Conservation (phyloP, 2,329 filamentous ascomycete species). For the Torrubiellomyces zombiae region DNA sequence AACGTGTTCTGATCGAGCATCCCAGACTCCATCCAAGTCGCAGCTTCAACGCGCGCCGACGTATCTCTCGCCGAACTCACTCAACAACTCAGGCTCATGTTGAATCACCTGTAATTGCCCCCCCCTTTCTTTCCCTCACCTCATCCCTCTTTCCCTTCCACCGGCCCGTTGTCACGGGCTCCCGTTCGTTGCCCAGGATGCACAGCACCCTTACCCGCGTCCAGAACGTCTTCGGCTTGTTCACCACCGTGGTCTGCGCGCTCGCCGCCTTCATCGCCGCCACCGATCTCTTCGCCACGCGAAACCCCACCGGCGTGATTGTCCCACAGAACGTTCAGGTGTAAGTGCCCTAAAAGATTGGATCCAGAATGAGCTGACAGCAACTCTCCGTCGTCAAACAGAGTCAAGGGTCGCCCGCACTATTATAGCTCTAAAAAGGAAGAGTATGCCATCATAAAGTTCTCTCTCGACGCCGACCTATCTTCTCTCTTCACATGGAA, state of each 20-base stretch:
- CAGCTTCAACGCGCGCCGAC: constrained; percentile 7
- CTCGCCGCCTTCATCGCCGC: constrained; percentile 66
- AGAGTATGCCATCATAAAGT: constrained; percentile 89
- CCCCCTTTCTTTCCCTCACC: not conserved
- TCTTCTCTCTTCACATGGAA: constrained; percentile 96
- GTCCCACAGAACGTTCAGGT: constrained; percentile 67
- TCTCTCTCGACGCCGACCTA: constrained; percentile 84
- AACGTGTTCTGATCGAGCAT: no score
- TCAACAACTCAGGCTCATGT: constrained; percentile 1
- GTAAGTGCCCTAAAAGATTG: constrained; percentile 45
- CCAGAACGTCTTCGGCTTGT: constrained; percentile 94
- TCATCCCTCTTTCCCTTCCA: constrained; percentile 2
- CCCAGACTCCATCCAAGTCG: not conserved
- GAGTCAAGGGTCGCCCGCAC: constrained; percentile 79
- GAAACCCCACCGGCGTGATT: constrained; percentile 46
- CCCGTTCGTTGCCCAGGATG: constrained; percentile 40
- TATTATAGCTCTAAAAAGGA: constrained; percentile 89
- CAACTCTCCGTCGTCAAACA: constrained; percentile 16
- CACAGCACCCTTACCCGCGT: constrained; percentile 70
- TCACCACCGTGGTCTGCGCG: constrained; percentile 80
- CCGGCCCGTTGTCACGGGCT: constrained; percentile 5
- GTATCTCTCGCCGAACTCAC: not conserved
- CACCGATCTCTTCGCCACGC: constrained; percentile 56
- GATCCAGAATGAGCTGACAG: no score
- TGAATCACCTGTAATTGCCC: no score